phyloP scores from a whole-genome alignment of 176 grass and related monocot species.

The Musa acuminata region DNA sequence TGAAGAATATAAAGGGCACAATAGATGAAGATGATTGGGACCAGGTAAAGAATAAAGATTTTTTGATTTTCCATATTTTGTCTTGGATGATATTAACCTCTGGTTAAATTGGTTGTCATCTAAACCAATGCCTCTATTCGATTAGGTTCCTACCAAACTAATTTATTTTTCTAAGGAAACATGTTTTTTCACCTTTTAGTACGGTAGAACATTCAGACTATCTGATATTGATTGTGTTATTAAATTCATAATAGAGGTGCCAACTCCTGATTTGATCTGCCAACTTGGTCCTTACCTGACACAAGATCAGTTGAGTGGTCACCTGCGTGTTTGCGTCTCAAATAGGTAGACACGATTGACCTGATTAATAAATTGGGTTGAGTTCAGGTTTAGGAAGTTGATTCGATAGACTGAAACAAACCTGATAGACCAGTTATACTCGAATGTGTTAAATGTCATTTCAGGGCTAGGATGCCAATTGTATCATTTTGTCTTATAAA shows the following conservation, averaged over 20 bases:
- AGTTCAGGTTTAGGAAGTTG: not conserved
- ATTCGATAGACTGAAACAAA: not conserved
- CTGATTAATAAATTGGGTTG: too few relatives aligned
- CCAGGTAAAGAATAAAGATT: slow-evolving; percentile 43
- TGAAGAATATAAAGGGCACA: slow-evolving; percentile 94
- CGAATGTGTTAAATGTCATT: not conserved
- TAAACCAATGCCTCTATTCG: not conserved
- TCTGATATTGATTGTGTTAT: not conserved
- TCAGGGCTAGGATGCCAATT: not conserved
- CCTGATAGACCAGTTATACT: not conserved
- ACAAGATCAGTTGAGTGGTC: not conserved
- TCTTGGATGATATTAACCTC: not conserved
- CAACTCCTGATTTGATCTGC: not conserved
- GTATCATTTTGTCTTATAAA: not conserved
- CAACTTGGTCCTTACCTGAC: not conserved
- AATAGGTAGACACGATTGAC: too few relatives aligned
- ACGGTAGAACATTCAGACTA: not conserved
- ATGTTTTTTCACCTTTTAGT: not conserved
- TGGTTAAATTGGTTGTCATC: not conserved
- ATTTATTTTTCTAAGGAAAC: not conserved
- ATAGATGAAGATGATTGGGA: slow-evolving; percentile 93
- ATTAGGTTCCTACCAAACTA: not conserved
- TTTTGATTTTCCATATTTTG: slow-evolving; percentile 14
- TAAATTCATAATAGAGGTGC: not conserved
- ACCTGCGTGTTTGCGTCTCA: too few relatives aligned